These are phyloP conservation scores for Linderina pennispora DNA, from an alignment of 192 early-diverging fungal species.

Conservation along the genomic window DNA sequence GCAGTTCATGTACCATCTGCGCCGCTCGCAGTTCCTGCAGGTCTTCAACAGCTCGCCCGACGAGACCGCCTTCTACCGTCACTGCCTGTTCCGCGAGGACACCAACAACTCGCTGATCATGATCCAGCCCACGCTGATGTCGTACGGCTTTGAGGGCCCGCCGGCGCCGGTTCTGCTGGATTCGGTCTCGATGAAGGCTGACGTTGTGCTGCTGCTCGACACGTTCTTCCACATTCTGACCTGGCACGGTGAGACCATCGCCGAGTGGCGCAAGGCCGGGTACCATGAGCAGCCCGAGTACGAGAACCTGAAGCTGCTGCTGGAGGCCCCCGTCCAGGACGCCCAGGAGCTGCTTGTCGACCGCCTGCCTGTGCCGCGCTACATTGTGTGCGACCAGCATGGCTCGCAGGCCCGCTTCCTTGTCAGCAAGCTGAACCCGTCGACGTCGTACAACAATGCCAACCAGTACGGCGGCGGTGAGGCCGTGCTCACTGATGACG, in stretches of 20 bases:
- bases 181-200: conserved; percentile 96
- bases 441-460: conserved; percentile 83
- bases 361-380: conserved; percentile 96
- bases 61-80: conserved; percentile 84
- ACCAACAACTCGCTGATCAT: conserved; percentile 96
- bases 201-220: conserved; percentile 88
- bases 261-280: conserved; percentile 91
- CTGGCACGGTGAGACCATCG: conserved; percentile 97
- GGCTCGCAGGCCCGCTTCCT: conserved; percentile 98
- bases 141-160: conserved; percentile 79
- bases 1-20: conserved; percentile 99
- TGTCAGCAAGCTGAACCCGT: conserved; percentile 96
- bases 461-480: conserved; percentile 72
- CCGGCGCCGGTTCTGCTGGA: conserved; percentile 92
- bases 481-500: conserved; percentile 97
- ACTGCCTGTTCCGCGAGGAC: conserved; percentile 92
- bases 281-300: conserved; percentile 96
- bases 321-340: conserved; percentile 86
- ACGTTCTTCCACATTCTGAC: conserved; percentile 99
- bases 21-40: conserved; percentile 94
- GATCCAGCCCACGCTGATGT: conserved; percentile 97
- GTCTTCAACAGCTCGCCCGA: conserved; percentile 99
- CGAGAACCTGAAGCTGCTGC: conserved; percentile 86
- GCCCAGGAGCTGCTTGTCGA: conserved; percentile 92
- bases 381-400: conserved; percentile 94